Percentiles rank a stretch among this genome's conserved stretches.
These are phyloP conservation scores for Rubia balearica DNA, from an alignment of 305 asterid species.

Conservation along the genomic window DNA sequence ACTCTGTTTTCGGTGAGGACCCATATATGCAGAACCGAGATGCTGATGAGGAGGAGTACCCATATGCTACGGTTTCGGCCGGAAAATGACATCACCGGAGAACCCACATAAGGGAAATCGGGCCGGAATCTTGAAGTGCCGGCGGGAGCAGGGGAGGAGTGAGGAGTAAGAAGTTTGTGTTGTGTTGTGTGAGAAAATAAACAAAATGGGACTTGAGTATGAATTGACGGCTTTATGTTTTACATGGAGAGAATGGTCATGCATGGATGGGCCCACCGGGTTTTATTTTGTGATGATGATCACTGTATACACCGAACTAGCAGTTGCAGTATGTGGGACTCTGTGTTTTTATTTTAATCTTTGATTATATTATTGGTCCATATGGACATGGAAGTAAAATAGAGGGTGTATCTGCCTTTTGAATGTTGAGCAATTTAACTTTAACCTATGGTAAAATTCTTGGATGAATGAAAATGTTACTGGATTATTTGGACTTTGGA, in stretches of 20 bases:
- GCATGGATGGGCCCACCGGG: conserved; percentile 35
- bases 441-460: too few species aligned
- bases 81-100: conserved; percentile 53
- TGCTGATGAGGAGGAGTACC: conserved; percentile 31
- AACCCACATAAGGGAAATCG: conserved; percentile 24
- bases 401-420: too few species aligned
- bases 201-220: conserved; percentile 21
- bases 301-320: conserved; percentile 1
- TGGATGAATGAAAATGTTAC: too few species aligned
- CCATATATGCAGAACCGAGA: conserved; percentile 33
- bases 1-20: conserved; percentile 23
- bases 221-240: conserved; percentile 50
- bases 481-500: too few species aligned
- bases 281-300: conserved; percentile 15
- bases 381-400: too few species aligned
- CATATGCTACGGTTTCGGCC: conserved; percentile 31
- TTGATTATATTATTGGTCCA: too few species aligned
- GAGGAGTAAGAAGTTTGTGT: not conserved
- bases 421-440: too few species aligned
- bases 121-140: conserved; percentile 5
- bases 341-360: too few species aligned
- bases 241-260: conserved; percentile 29
- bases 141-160: conserved; percentile 12
- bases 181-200: not conserved
- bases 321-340: conserved; percentile 5